Evolutionary conservation across 2,329 filamentous ascomycete genomes (phyloP).

Genomic region (Alternaria alternata): DNA sequence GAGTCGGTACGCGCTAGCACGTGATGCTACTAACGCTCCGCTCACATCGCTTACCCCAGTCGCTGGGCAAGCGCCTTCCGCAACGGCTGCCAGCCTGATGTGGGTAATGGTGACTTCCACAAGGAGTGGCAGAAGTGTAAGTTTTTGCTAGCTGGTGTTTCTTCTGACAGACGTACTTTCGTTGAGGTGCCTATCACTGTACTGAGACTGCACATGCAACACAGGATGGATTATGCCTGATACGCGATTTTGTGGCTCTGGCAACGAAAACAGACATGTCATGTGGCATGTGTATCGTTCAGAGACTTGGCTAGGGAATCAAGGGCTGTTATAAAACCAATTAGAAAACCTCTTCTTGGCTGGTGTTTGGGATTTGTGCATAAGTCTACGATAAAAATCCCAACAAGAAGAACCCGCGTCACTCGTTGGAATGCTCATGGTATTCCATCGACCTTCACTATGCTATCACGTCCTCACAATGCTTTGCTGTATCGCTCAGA

Average conservation of each 20-base stretch:
- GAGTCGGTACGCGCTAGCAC: constrained; percentile 11
- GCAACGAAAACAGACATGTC: neutral
- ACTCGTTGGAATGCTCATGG: neutral
- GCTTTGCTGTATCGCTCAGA: neutral
- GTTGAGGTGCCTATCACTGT: neutral
- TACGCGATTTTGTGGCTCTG: too few species aligned
- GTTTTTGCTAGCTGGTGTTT: neutral
- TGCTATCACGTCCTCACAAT: neutral
- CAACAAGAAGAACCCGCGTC: neutral
- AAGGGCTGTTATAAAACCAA: neutral
- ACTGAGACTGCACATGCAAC: neutral
- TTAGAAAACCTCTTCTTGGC: neutral
- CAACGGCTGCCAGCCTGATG: constrained; percentile 13
- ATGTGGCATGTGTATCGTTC: neutral
- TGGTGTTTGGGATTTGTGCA: neutral
- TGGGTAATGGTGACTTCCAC: constrained; percentile 5
- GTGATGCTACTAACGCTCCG: constrained; percentile 5
- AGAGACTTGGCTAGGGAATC: neutral
- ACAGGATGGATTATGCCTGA: neutral
- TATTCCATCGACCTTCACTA: neutral
- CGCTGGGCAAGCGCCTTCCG: neutral
- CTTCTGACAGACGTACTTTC: neutral
- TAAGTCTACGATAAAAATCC: neutral
- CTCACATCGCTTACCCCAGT: constrained; percentile 8
- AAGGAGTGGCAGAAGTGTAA: neutral